Evolutionary conservation across 305 asterid genomes (phyloP), one percentile per base, ranked within the genome.

Genomic region (Rubia tinctorum): DNA sequence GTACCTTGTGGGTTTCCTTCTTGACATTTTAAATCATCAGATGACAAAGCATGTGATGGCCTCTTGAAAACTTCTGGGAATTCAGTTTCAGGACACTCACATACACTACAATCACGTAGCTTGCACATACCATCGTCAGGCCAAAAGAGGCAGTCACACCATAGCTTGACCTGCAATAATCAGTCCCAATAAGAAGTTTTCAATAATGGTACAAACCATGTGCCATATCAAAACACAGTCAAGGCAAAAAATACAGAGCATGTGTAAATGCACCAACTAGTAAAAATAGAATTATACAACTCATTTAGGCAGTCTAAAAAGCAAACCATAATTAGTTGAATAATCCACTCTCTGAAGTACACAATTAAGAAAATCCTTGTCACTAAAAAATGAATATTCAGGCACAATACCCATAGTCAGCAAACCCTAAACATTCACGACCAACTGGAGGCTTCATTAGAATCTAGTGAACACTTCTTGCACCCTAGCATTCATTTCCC

Each of bases 91-190:
- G 97, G 96, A 74, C 98, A 93, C 79, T 93, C 98, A 47, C 98
- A 93, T 73, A 93, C 96, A 73, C 98, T 93, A 76, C 98, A 93
- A 80, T 93, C 98, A 55, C 98, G 94, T 76, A 93, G 75, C 82
- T 84, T 90, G 88, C 98, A 93, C 98, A 93, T 93, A 66, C 97
- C 97, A 82, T 93, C 98, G 80, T 93, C 97, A 3, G 96, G 98
- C 98, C 98, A 93, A 76, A 93, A 93, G 27, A 96, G 98, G 90
- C 98, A 93, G 81, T 93, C 98, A 78, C 98, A 93, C 98, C 97
- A 93, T 80, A 93, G 83, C 80, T 93, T 93, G 63, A 88, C 96
- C 98, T 59, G 37, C 65, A 22, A 69, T 8, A 81, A 80, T 67
- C 47, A 8, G 30, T 60, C 62, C 30, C 15, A 9, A 7, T 8